phyloP scores from a whole-genome alignment of 805 yeast species.

The Starmera caribaea region DNA sequence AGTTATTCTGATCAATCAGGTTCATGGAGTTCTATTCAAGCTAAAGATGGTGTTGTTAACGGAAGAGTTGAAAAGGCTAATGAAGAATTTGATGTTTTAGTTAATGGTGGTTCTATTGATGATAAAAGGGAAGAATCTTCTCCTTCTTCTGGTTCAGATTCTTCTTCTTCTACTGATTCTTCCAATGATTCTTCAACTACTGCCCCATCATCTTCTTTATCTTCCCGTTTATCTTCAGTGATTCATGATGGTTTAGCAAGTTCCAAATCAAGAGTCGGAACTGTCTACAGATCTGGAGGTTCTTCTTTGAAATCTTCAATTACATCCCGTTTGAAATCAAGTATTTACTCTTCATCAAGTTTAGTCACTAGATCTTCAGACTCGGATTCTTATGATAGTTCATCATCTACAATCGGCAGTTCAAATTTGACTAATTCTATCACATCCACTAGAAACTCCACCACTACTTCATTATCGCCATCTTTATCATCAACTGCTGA shows the following conservation, averaged over 20 bases:
- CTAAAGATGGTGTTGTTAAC: conserved; percentile 48
- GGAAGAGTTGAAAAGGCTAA: conserved; percentile 46
- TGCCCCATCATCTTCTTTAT: conserved; percentile 6
- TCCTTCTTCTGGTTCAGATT: conserved; percentile 8
- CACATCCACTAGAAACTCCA: conserved; percentile 4
- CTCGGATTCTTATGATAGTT: too few species aligned
- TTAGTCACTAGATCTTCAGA: conserved; percentile 3
- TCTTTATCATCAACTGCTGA: conserved; percentile 6
- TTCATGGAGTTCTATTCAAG: conserved; percentile 46
- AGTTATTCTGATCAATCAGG: conserved; percentile 48
- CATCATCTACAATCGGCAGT: too few species aligned
- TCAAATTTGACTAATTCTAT: too few species aligned
- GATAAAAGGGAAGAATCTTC: conserved; percentile 10
- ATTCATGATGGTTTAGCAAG: conserved; percentile 1
- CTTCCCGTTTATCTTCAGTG: background rate
- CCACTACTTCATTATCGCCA: conserved; percentile 9
- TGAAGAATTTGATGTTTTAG: conserved; percentile 30
- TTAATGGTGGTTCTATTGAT: conserved; percentile 22
- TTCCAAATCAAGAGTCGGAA: conserved; percentile 5
- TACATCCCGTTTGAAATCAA: conserved; percentile 4
- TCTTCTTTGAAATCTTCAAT: conserved; percentile 4
- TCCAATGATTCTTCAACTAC: conserved; percentile 2
- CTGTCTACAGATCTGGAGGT: conserved; percentile 2
- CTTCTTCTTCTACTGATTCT: conserved; percentile 2
- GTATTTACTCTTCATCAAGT: conserved; percentile 2